Percentiles rank a stretch among this genome's conserved stretches.
phyloP scores from a whole-genome alignment of 2,329 filamentous ascomycete genomes.

The Gliomastix tumulicola region DNA sequence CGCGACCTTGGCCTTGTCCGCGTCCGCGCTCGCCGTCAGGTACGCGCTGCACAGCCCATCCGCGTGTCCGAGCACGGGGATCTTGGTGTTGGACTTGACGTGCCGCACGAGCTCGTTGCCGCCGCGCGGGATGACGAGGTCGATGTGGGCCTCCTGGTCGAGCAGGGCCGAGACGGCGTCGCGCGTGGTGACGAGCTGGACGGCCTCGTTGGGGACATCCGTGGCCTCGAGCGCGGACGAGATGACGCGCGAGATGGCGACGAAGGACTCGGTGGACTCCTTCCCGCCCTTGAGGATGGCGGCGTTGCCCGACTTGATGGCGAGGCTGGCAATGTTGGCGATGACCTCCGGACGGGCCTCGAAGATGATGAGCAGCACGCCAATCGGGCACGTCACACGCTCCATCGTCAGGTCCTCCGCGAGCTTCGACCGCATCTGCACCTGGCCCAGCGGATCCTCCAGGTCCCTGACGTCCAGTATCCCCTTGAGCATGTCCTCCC shows the following conservation, averaged over 20 bases:
- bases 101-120: conserved; percentile 85
- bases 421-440: conserved; percentile 75
- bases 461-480: conserved; percentile 82
- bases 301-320: conserved; percentile 95
- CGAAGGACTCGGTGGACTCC: conserved; percentile 92
- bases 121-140: conserved; percentile 89
- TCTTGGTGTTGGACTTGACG: conserved; percentile 85
- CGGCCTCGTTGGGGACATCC: conserved; percentile 73
- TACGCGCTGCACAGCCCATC: conserved; percentile 89
- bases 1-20: conserved; percentile 63
- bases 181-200: conserved; percentile 90
- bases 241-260: conserved; percentile 81
- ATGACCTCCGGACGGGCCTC: conserved; percentile 97
- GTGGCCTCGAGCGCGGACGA: conserved; percentile 67
- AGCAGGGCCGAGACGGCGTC: conserved; percentile 88
- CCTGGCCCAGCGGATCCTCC: conserved; percentile 81
- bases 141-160: conserved; percentile 77
- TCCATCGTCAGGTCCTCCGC: conserved; percentile 83
- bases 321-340: conserved; percentile 91
- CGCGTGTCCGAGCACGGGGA: conserved; percentile 92
- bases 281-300: conserved; percentile 96
- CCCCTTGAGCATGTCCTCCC: conserved; percentile 94
- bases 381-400: conserved; percentile 88
- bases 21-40: conserved; percentile 71
- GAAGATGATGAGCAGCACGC: conserved; percentile 97